Percentiles rank a stretch among this genome's conserved stretches.
These are phyloP conservation scores for Neonothopanus nambi DNA, from an alignment of 1,284 basidiomycete genomes.

Conservation along the genomic window DNA sequence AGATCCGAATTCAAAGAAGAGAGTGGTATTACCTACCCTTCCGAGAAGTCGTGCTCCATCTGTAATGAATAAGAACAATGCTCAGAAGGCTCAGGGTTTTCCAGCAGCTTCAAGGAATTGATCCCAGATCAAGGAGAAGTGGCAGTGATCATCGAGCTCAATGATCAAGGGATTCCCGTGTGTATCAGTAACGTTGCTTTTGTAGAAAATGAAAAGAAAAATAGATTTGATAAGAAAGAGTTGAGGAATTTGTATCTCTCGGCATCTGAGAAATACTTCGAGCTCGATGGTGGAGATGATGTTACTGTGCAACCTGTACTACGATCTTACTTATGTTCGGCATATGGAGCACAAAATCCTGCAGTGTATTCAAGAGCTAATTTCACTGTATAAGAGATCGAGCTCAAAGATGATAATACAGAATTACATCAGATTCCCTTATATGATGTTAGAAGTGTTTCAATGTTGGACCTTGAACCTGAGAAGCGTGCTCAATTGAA, in stretches of 20 bases:
- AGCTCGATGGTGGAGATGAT: no score
- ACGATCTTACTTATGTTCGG: not conserved
- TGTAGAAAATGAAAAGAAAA: not conserved
- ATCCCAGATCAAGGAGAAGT: conserved; percentile 20
- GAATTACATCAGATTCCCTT: no score
- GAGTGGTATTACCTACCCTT: conserved; percentile 13
- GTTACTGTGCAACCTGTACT: no score
- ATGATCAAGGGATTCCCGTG: not conserved
- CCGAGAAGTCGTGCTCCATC: conserved; percentile 9
- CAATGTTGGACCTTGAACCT: no score
- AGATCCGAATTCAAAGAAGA: conserved; percentile 6
- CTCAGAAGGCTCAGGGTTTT: conserved; percentile 13
- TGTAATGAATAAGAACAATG: not conserved
- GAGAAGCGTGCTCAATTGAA: not conserved
- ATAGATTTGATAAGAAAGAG: conserved; percentile 1
- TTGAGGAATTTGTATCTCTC: conserved; percentile 4
- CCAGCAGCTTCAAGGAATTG: conserved; percentile 18
- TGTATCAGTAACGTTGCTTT: no score
- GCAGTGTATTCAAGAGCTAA: not conserved
- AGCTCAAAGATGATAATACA: not conserved
- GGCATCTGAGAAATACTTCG: no score
- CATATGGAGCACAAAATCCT: not conserved
- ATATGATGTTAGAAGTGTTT: no score
- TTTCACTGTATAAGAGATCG: no score
- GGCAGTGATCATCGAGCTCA: conserved; percentile 10